phyloP scores from a whole-genome alignment of 441 rosid genomes.

The Omphalea diandra region DNA sequence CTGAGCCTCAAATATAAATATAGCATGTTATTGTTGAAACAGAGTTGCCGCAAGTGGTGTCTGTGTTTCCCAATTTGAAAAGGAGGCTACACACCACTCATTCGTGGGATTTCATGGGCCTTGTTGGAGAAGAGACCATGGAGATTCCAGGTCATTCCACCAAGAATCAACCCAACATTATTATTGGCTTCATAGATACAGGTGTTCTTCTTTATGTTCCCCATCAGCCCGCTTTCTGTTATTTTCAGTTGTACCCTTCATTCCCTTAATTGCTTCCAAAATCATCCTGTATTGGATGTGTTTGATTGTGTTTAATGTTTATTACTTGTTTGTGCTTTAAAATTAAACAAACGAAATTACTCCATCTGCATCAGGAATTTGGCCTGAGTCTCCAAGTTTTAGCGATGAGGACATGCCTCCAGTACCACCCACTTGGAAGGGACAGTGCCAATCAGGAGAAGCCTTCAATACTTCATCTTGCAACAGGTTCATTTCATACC shows the following conservation, averaged over 20 bases:
- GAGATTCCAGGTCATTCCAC: conserved; percentile 56
- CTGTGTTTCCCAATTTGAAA: conserved; percentile 51
- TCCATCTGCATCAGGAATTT: conserved; percentile 49
- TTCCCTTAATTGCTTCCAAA: background rate
- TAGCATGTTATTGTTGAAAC: conserved; percentile 3
- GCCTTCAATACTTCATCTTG: conserved; percentile 60
- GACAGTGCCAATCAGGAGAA: conserved; percentile 59
- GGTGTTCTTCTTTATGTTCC: no score
- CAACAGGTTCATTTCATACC: conserved; percentile 46
- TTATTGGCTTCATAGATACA: conserved; percentile 54
- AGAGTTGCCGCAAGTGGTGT: conserved; percentile 57
- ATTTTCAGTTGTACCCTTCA: no score
- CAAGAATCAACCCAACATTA: conserved; percentile 48
- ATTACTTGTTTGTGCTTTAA: background rate
- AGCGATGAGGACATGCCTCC: conserved; percentile 62
- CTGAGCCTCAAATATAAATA: no score
- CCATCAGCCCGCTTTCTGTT: no score
- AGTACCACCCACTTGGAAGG: conserved; percentile 62
- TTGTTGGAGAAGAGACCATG: conserved; percentile 44
- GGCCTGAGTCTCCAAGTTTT: conserved; percentile 79
- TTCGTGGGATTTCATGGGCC: conserved; percentile 68
- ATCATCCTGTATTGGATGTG: no score
- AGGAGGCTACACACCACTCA: conserved; percentile 56
- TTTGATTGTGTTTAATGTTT: background rate
- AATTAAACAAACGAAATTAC: no score